phyloP scores from a whole-genome alignment of 1,284 basidiomycete species.

The Omphalotus olearius region DNA sequence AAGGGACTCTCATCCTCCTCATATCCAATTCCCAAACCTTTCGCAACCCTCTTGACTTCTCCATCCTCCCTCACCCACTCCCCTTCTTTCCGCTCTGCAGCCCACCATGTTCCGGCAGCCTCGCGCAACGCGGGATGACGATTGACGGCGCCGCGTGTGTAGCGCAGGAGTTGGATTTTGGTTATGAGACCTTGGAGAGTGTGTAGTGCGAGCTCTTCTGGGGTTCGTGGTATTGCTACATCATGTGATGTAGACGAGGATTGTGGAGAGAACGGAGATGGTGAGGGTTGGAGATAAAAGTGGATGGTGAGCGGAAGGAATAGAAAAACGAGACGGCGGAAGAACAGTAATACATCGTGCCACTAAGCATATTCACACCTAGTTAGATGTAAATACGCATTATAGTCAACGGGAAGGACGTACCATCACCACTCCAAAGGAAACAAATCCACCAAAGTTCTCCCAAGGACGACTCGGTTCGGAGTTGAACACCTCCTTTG shows the following conservation, averaged over 20 bases:
- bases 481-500: slow-evolving; percentile 23
- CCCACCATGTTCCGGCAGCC: slow-evolving; percentile 52
- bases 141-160: slow-evolving; percentile 49
- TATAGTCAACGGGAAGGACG: slow-evolving; percentile 19
- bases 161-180: slow-evolving; percentile 49
- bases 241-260: slow-evolving; percentile 12
- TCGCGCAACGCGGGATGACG: slow-evolving; percentile 46
- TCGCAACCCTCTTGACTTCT: slow-evolving; percentile 46
- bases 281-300: slow-evolving; percentile 36
- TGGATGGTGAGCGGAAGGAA: slow-evolving; percentile 50
- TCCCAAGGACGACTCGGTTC: background rate
- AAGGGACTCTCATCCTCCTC: slow-evolving; percentile 27
- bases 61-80: slow-evolving; percentile 41
- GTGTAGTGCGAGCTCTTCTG: slow-evolving; percentile 23
- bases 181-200: slow-evolving; percentile 35
- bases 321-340: slow-evolving; percentile 56
- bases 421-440: slow-evolving; percentile 49
- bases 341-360: slow-evolving; percentile 55
- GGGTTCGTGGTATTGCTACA: slow-evolving; percentile 13
- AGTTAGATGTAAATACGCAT: background rate
- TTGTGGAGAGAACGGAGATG: slow-evolving; percentile 27
- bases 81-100: slow-evolving; percentile 47
- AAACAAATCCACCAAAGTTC: too few relatives aligned
- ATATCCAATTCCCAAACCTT: slow-evolving; percentile 43
- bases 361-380: slow-evolving; percentile 36